Conservation (phyloP, 2,329 filamentous ascomycete genomes). For the Colletotrichum eremochloae region DNA sequence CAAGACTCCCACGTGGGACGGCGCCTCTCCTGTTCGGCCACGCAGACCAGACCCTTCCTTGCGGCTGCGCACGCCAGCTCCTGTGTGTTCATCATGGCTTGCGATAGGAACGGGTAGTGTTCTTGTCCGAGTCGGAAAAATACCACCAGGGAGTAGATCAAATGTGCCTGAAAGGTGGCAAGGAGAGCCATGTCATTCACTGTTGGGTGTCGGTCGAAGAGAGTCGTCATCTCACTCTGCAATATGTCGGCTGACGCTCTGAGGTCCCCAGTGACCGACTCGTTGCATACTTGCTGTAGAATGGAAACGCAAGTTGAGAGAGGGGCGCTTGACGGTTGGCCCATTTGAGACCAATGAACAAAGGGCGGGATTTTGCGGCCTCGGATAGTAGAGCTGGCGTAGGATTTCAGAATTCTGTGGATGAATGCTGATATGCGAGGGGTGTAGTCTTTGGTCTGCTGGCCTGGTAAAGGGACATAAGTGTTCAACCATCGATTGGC, state of each 20-base stretch:
- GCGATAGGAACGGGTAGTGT: constrained; percentile 52
- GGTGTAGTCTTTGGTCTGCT: constrained; percentile 58
- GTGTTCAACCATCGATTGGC: constrained; percentile 63
- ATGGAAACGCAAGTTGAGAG: constrained; percentile 58
- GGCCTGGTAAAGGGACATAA: constrained; percentile 60
- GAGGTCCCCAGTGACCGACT: constrained; percentile 46
- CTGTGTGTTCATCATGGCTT: constrained; percentile 64
- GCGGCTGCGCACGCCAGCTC: constrained; percentile 59
- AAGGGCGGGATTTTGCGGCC: constrained; percentile 59
- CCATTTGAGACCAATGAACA: constrained; percentile 56
- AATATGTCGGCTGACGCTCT: constrained; percentile 51
- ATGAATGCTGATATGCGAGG: constrained; percentile 55
- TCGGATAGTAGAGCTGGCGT: constrained; percentile 53
- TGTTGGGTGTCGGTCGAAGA: constrained; percentile 49
- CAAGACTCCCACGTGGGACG: constrained; percentile 66
- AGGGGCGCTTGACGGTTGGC: constrained; percentile 46
- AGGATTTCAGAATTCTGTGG: constrained; percentile 59
- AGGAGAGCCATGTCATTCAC: constrained; percentile 52
- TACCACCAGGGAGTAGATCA: constrained; percentile 64
- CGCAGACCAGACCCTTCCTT: constrained; percentile 58
- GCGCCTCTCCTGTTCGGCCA: constrained; percentile 53
- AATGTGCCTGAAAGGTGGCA: constrained; percentile 64
- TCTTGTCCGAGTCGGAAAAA: constrained; percentile 56
- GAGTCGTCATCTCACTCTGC: constrained; percentile 57
- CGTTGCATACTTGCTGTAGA: constrained; percentile 54